phyloP scores from a whole-genome alignment of 305 asterid species.

The Fraxinus baroniana region DNA sequence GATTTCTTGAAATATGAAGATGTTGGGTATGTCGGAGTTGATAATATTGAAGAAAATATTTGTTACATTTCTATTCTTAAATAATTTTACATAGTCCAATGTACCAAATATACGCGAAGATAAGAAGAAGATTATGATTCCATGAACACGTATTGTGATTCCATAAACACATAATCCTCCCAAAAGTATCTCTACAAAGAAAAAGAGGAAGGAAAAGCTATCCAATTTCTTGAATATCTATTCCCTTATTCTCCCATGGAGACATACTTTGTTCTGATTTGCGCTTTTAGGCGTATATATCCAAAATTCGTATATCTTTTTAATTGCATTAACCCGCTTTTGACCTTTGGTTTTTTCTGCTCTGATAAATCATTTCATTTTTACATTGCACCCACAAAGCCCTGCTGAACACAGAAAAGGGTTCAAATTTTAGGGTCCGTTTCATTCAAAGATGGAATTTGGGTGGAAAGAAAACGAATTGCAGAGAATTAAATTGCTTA shows the following conservation, averaged over 20 bases:
- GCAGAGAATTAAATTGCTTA: no score
- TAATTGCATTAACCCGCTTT: not conserved
- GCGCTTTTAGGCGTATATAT: not conserved
- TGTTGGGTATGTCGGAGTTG: not conserved
- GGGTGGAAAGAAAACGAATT: no score
- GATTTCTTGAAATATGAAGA: constrained; percentile 33
- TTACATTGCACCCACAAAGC: no score
- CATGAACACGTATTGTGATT: constrained; percentile 20
- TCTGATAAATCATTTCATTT: not conserved
- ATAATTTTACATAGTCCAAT: not conserved
- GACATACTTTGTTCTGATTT: not conserved
- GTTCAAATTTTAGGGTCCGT: no score
- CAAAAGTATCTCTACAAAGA: not conserved
- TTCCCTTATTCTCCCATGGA: not conserved
- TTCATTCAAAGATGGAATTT: no score
- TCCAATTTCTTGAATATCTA: not conserved
- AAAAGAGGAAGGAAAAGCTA: not conserved
- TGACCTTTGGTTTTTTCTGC: not conserved
- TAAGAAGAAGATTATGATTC: constrained; percentile 29
- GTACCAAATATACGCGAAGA: constrained; percentile 24
- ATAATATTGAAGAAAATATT: not conserved
- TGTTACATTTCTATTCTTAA: constrained; percentile 11
- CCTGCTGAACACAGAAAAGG: no score
- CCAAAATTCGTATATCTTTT: not conserved
- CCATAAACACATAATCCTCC: constrained; percentile 5